phyloP scores from a whole-genome alignment of 306 rosid genomes.

The Morella rubra region DNA sequence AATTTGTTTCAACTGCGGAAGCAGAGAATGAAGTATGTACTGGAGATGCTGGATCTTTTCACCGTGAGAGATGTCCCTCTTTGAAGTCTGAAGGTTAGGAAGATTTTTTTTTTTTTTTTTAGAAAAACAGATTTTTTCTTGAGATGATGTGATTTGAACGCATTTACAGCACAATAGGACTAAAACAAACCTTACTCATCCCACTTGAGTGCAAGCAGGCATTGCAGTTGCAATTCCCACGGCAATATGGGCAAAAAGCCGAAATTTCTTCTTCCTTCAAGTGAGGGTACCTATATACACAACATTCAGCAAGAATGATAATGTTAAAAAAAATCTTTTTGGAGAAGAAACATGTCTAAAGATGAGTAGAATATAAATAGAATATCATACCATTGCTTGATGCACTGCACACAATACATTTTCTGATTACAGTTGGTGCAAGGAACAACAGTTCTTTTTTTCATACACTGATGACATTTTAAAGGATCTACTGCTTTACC shows the following conservation, averaged over 20 bases:
- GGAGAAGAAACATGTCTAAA: background rate
- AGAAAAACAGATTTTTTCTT: background rate
- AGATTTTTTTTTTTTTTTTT: too few relatives aligned
- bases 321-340: background rate
- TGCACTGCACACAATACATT: constrained; percentile 62
- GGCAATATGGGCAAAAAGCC: constrained; percentile 67
- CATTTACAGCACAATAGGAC: background rate
- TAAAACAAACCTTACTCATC: constrained; percentile 53
- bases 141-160: constrained; percentile 18
- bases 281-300: constrained; percentile 56
- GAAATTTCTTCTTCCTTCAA: constrained; percentile 52
- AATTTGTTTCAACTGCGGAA: constrained; percentile 59
- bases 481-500: constrained; percentile 25
- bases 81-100: constrained; percentile 53
- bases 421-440: constrained; percentile 56
- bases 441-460: constrained; percentile 39
- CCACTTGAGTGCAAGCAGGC: constrained; percentile 63
- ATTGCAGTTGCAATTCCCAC: constrained; percentile 75
- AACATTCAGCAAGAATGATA: constrained; percentile 26
- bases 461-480: constrained; percentile 77
- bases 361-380: constrained; percentile 7
- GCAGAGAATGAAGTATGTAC: constrained; percentile 39
- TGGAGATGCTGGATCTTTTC: constrained; percentile 54
- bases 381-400: constrained; percentile 58
- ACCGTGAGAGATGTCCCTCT: constrained; percentile 35